A percentile compares a stretch with the other conserved stretches of the same genome.
Conservation (phyloP, 179 eudicot species). For the Spinacia oleracea region DNA sequence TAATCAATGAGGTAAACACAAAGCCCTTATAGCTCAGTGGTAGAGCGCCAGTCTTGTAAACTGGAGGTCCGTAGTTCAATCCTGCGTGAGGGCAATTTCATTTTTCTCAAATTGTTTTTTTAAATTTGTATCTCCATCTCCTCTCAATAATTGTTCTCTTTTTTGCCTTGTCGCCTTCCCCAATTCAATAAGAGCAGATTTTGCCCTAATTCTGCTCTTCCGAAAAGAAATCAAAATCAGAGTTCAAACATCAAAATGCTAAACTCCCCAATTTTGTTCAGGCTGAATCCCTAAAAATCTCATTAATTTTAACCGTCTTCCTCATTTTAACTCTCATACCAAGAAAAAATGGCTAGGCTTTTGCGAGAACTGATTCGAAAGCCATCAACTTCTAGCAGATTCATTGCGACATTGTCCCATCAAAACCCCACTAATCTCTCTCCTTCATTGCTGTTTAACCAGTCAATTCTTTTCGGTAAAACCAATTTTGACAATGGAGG, state of each 20-base stretch:
- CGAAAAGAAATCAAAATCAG: neutral
- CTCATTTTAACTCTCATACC: neutral
- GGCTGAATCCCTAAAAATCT: slow-evolving; percentile 16
- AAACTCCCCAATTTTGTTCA: neutral
- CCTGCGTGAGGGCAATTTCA: slow-evolving; percentile 54
- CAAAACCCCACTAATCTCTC: slow-evolving; percentile 24
- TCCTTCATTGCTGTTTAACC: slow-evolving; percentile 20
- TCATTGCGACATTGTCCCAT: slow-evolving; percentile 22
- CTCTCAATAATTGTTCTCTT: too few species aligned
- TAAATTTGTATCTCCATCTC: too few species aligned
- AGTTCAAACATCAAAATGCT: slow-evolving; percentile 1
- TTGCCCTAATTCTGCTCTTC: neutral
- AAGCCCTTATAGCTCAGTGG: slow-evolving; percentile 75
- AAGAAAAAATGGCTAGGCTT: slow-evolving; percentile 27
- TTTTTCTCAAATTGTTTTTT: too few species aligned
- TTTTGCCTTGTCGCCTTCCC: neutral
- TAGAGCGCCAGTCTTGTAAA: slow-evolving; percentile 85
- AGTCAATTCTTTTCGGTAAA: slow-evolving; percentile 23
- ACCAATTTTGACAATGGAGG: slow-evolving; percentile 11
- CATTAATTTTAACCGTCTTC: neutral
- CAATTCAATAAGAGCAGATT: neutral
- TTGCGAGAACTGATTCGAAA: slow-evolving; percentile 26
- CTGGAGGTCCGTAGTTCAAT: slow-evolving; percentile 83
- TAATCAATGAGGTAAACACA: fast-evolving
- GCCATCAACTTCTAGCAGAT: slow-evolving; percentile 15